Evolutionary conservation across 2,329 filamentous ascomycete genomes (phyloP), one percentile per base, ranked within the genome.

Genomic region (Karstenula rhodostoma): DNA sequence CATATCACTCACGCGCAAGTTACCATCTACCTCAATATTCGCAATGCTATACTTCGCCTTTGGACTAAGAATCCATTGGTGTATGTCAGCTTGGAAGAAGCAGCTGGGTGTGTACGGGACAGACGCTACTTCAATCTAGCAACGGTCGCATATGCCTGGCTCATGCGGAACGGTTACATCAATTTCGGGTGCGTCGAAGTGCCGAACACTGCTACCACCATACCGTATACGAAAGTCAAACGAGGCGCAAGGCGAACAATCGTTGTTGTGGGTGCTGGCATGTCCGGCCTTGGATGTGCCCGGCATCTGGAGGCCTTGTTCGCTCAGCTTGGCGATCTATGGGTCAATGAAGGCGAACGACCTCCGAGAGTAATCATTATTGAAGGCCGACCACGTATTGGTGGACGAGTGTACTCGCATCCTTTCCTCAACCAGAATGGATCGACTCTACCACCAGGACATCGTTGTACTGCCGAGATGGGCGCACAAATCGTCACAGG

Each of bases 401-500:
- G 95, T 43, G 95, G 95, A 43, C 88, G 95, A 67, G 93, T 99
- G 22, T 98, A 97, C 78, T 99, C 95, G 56, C 93, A 90, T 73
- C 87, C 86, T 49, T 77, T 89, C 61, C 81, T 80, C 82, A 84
- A 88, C 81, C 80, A 90, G 81, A 77, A 86, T 76, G 78, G 82
- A 58, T 73, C 82, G 72, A 78, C 80, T 65, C 68, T 87, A 73
- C 79, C 83, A 74, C 70, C 82, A 66, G 74, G 83, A 78, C 86
- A 84, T 76, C 86, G 79, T 53, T 90, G 90, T 72, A 98, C 94
- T 22, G 95, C 93, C 33, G 95, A 99, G 77, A 96, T 97, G 89
- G 95, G 95, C 29, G 95, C 94, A 57, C 97, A 99, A 84, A 98
- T 99, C 61, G 93, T 99, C 62, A 97, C 96, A 35, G 95, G 95